Evolutionary conservation across 2,329 filamentous ascomycete species (phyloP).

Genomic region (Cercospora zeae-maydis): DNA sequence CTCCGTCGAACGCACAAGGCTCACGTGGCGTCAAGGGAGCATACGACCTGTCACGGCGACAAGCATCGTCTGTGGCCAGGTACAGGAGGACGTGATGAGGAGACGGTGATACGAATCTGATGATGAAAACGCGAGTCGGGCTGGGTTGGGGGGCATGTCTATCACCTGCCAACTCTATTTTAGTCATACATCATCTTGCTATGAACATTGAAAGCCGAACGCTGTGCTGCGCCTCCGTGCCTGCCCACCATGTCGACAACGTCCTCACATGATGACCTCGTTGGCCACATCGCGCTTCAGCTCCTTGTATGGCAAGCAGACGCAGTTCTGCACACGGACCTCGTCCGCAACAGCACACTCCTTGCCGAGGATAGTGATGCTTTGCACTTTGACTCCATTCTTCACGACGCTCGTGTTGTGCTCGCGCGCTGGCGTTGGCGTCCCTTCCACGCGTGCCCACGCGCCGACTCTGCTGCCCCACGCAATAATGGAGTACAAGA

Average conservation of each 20-base stretch:
- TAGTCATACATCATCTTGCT: neutral
- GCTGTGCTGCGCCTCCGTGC: neutral
- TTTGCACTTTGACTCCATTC: conserved; percentile 98
- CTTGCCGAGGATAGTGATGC: conserved; percentile 94
- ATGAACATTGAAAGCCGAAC: neutral
- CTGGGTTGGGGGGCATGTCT: neutral
- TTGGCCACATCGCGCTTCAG: conserved; percentile 88
- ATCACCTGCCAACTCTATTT: neutral
- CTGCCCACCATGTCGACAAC: neutral
- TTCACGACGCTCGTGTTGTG: conserved; percentile 94
- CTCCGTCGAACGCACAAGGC: neutral
- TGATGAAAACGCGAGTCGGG: neutral
- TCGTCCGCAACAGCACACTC: conserved; percentile 93
- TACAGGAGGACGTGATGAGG: neutral
- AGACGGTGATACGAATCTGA: neutral
- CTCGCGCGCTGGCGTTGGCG: conserved; percentile 78
- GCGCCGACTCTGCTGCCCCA: conserved; percentile 94
- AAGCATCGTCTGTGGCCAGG: neutral
- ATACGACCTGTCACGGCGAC: neutral
- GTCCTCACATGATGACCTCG: conserved; percentile 76
- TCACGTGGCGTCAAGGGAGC: neutral
- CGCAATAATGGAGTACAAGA: conserved; percentile 93
- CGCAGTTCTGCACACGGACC: conserved; percentile 93
- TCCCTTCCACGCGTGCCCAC: conserved; percentile 98
- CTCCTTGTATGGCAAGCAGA: conserved; percentile 97